Base-by-base conservation (phyloP, 2,329 filamentous ascomycete species). In the Fusarium sp. region DNA sequence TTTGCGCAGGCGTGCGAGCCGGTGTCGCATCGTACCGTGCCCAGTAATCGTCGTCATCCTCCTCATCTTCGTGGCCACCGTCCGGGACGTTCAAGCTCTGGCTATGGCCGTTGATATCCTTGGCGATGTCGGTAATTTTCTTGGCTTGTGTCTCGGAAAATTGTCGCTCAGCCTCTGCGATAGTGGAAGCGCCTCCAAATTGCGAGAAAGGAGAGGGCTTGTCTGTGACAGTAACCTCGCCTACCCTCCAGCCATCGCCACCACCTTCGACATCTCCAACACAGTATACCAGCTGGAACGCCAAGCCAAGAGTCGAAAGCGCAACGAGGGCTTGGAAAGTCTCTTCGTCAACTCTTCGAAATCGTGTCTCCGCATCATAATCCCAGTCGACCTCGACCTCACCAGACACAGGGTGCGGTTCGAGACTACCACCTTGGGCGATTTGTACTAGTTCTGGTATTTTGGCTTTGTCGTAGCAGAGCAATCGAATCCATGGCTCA, bases 1-100 rank as follows among this genome's bases (percentile, higher is more conserved):
- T 88, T 23, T 82, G 79, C 8, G 85, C 88, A 1, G 90, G 89
- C 11, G 89, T 92, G 44, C 85, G 83, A 3, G 85, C 84, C 2
- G 91, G 90, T 6, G 90, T 92, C 28, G 87, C 86, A 76, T 93
- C 91, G 77, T 95, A 94, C 64, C 88, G 86, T 33, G 88, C 90
- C 92, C 92, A 95, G 78, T 95, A 95, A 71, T 89, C 90, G 69
- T 92, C 91, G 65, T 93, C 90, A 33, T 92, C 90, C 23, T 91
- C 88, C 1, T 89, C 87, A 1, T 84, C 80, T 1, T 75, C 73
- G 12, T 65, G 61, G 3, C 56, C 49, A 18, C 33, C 55, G 15
- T 69, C 34, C 20, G 65, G 55, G 41, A 65, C 59, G 23, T 75
- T 55, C 9, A 70, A 36, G 13, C 47, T 54, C 20, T 68, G 56